Evolutionary conservation across 768 basidiomycete genomes (phyloP).

Genomic region (Mycena pura): DNA sequence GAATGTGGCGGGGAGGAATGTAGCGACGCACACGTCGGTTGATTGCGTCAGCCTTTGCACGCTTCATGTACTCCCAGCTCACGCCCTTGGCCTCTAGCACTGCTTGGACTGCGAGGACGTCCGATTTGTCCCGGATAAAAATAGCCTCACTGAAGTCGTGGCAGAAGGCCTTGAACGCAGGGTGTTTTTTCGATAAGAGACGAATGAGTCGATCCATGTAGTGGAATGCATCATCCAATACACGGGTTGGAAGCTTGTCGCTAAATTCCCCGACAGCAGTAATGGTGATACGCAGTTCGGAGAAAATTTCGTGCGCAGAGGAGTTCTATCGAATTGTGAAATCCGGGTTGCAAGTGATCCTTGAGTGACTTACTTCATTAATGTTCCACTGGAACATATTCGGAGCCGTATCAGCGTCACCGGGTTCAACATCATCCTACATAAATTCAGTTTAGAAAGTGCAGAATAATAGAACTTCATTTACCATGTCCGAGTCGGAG

Average conservation of each 20-base stretch:
- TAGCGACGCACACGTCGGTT: neutral
- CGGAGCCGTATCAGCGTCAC: too few species aligned
- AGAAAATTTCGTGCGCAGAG: neutral
- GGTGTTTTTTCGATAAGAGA: constrained; percentile 12
- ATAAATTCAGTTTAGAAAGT: too few species aligned
- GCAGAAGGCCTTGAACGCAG: constrained; percentile 12
- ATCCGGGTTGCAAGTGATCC: too few species aligned
- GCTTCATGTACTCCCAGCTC: neutral
- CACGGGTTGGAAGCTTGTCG: neutral
- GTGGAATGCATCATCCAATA: constrained; percentile 16
- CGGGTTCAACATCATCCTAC: too few species aligned
- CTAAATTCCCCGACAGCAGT: neutral
- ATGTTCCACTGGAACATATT: too few species aligned
- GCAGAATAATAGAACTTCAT: too few species aligned
- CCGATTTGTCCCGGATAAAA: constrained; percentile 11
- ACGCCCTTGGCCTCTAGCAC: neutral
- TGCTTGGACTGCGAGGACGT: neutral
- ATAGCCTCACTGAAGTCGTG: constrained; percentile 15
- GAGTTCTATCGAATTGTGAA: too few species aligned
- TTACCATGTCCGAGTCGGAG: too few species aligned
- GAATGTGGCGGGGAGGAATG: neutral
- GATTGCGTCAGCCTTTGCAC: neutral
- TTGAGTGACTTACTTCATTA: too few species aligned
- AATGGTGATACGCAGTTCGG: neutral
- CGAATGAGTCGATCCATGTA: constrained; percentile 9